Evolutionary conservation across 2,329 filamentous ascomycete genomes (phyloP).

Genomic region (Sporothrix luriei): DNA sequence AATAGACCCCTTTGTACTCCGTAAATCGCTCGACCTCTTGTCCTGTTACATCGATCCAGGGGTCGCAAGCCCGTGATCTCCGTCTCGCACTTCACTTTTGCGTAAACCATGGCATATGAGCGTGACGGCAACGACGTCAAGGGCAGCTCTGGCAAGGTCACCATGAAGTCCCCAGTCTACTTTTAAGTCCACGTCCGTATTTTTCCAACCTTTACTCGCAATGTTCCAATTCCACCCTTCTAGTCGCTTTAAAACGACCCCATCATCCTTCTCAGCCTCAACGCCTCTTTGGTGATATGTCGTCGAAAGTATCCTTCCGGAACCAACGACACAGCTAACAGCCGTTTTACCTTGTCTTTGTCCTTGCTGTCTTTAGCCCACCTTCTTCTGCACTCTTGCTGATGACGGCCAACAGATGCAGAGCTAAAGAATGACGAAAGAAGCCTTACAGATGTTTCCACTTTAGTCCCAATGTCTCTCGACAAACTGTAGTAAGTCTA

Average conservation of each 20-base stretch:
- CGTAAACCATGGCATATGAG: background rate
- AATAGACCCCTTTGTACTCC: background rate
- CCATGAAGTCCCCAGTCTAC: too few species aligned
- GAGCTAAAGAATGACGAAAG: background rate
- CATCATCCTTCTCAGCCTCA: too few species aligned
- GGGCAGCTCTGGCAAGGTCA: too few species aligned
- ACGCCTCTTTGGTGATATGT: background rate
- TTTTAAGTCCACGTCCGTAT: too few species aligned
- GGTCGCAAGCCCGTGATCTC: conserved; percentile 7
- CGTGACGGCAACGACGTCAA: background rate
- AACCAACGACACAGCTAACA: conserved; percentile 6
- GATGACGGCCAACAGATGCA: conserved; percentile 9
- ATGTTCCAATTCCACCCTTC: too few species aligned
- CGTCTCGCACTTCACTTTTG: background rate
- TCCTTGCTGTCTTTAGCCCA: background rate
- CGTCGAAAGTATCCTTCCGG: conserved; percentile 15
- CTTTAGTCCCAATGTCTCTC: background rate
- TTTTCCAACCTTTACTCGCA: too few species aligned
- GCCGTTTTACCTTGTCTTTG: background rate
- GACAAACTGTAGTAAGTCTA: background rate
- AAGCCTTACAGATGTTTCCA: background rate
- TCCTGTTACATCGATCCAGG: conserved; percentile 9
- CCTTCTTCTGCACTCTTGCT: background rate
- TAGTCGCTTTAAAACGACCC: background rate
- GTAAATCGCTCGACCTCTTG: background rate